Evolutionary conservation across 345 rosid genomes (phyloP).

Genomic region (Heritiera littoralis): DNA sequence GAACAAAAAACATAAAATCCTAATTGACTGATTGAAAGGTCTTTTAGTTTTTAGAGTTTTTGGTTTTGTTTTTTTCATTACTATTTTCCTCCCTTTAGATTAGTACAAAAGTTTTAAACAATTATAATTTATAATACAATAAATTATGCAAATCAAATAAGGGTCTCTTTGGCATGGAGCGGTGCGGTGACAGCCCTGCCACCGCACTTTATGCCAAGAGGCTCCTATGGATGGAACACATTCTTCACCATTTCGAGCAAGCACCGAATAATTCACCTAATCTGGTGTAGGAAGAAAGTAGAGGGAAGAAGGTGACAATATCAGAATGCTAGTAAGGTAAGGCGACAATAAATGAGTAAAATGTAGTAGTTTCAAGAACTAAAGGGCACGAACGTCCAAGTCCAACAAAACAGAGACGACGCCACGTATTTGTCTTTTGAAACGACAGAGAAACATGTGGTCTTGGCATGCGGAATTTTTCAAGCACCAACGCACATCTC

Average conservation of each 20-base stretch:
- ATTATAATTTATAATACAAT: background rate
- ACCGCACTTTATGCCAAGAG: no score
- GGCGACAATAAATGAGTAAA: background rate
- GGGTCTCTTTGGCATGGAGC: background rate
- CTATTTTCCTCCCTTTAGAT: background rate
- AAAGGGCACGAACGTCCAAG: background rate
- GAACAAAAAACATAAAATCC: background rate
- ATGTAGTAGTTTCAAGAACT: background rate
- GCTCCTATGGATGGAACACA: no score
- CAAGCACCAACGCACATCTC: background rate
- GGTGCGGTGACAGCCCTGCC: no score
- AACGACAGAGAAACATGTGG: conserved; percentile 14
- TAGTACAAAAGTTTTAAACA: background rate
- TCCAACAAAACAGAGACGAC: background rate
- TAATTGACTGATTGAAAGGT: background rate
- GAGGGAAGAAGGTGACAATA: background rate
- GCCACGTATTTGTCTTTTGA: conserved; percentile 9
- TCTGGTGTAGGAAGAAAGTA: background rate
- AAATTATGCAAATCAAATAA: background rate
- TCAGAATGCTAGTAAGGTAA: background rate
- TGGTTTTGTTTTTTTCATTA: background rate
- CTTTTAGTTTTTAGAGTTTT: background rate
- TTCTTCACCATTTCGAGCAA: background rate
- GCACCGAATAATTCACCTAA: background rate
- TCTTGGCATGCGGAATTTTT: conserved; percentile 8